Evolutionary conservation across 192 early-diverging fungal genomes (phyloP), one percentile per base, ranked within the genome.

Genomic region (Phycomyces blakesleeanus): DNA sequence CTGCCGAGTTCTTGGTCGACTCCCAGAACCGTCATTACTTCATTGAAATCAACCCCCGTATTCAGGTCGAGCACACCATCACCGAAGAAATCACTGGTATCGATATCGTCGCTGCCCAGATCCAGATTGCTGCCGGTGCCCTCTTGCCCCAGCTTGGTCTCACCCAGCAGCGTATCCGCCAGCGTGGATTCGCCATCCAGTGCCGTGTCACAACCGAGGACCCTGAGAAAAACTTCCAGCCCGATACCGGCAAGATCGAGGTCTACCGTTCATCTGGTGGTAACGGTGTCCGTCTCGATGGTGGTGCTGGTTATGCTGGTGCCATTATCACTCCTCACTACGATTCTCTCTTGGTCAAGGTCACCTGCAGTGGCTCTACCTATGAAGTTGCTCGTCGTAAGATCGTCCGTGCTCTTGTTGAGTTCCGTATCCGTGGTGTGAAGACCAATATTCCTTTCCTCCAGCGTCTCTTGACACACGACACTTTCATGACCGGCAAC

Each of bases 21-120:
- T 64, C 75, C 52, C 81, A 93, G 59, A 86, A 89, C 67, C 83
- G 84, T 51, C 87, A 95, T 80, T 98, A 97, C 84, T 98, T 98
- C 64, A 95, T 98, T 59, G 96, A 98, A 79, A 92, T 97, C 68
- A 97, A 98, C 74, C 94, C 96, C 52, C 87, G 96, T 77, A 91
- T 98, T 59, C 96, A 98, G 78, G 96, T 98, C 25, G 96, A 98
- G 79, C 96, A 98, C 76, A 93, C 93, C 34, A 93, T 97, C 41
- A 97, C 96, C 52, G 96, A 98, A 79, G 93, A 96, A 77, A 87
- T 97, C 55, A 96, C 95, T 16, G 96, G 96, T 26, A 83, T 98
- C 44, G 95, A 98, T 72, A 83, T 98, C 56, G 90, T 97, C 29
- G 85, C 91, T 59, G 82, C 91, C 44, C 96, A 98, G 73, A 91